Conservation (phyloP, 139 green algal species). For the Marvania coccoides region DNA sequence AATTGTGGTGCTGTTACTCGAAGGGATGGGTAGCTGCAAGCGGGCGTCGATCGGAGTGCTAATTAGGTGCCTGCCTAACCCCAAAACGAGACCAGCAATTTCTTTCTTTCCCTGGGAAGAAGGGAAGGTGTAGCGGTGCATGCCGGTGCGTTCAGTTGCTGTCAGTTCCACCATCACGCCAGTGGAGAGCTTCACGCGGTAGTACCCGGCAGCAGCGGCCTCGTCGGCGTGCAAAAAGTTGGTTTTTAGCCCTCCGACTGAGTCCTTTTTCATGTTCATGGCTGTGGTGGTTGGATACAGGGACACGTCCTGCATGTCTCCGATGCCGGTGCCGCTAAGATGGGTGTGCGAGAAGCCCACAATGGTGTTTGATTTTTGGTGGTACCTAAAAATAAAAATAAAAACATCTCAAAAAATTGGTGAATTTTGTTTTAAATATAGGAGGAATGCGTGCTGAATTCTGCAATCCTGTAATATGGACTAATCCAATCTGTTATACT, state of each 20-base stretch:
- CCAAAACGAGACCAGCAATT: no score
- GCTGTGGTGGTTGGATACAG: neutral
- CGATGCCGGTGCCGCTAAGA: conserved; percentile 1
- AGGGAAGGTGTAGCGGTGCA: neutral
- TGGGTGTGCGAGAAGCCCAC: conserved; percentile 9
- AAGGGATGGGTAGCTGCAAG: no score
- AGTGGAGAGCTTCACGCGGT: neutral
- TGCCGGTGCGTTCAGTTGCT: neutral
- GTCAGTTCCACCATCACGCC: neutral
- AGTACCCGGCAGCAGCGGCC: neutral
- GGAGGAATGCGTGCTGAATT: no score
- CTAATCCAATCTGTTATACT: no score
- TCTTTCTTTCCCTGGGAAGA: neutral
- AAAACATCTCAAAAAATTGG: no score
- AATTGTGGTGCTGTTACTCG: no score
- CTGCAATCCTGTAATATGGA: no score
- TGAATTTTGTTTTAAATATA: no score
- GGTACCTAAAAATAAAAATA: no score
- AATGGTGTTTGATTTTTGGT: neutral
- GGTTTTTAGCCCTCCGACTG: neutral
- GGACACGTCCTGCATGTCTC: neutral
- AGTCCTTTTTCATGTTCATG: neutral
- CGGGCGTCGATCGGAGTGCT: no score
- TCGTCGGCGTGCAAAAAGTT: conserved; percentile 1
- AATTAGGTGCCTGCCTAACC: no score